Evolutionary conservation across 1,284 basidiomycete genomes (phyloP).

Genomic region (Boletus albobrunnescens): DNA sequence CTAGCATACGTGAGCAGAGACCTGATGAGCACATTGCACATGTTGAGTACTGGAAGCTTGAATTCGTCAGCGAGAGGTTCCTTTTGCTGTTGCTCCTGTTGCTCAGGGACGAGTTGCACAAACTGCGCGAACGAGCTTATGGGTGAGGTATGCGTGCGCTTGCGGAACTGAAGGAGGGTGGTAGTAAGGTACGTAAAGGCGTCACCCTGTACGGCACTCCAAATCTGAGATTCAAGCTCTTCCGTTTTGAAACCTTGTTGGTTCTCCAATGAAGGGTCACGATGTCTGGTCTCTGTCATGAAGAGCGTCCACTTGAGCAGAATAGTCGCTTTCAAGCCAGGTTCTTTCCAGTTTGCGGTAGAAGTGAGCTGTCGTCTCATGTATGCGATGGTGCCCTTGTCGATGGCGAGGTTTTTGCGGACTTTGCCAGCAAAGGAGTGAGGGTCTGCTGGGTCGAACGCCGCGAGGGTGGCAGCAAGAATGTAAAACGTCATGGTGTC

Average conservation of each 20-base stretch:
- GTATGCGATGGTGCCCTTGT: conserved; percentile 44
- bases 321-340: conserved; percentile 71
- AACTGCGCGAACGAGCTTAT: conserved; percentile 46
- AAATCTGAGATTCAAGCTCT: conserved; percentile 76
- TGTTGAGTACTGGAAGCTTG: conserved; percentile 56
- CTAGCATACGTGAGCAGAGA: conserved; percentile 76
- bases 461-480: conserved; percentile 62
- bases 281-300: conserved; percentile 69
- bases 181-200: conserved; percentile 74
- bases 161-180: conserved; percentile 52
- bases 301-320: conserved; percentile 87
- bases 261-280: conserved; percentile 63
- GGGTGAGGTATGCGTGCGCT: conserved; percentile 40
- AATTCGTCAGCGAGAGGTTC: conserved; percentile 66
- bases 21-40: conserved; percentile 71
- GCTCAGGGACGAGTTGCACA: conserved; percentile 39
- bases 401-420: conserved; percentile 46
- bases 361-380: conserved; percentile 58
- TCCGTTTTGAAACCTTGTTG: conserved; percentile 69
- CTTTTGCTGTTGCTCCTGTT: conserved; percentile 53
- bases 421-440: conserved; percentile 39
- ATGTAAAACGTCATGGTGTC: conserved; percentile 72
- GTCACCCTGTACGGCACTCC: conserved; percentile 78
- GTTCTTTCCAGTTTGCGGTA: conserved; percentile 62
- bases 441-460: conserved; percentile 68